phyloP scores from a whole-genome alignment of 805 yeast genomes.

The Candida stauntonica region DNA sequence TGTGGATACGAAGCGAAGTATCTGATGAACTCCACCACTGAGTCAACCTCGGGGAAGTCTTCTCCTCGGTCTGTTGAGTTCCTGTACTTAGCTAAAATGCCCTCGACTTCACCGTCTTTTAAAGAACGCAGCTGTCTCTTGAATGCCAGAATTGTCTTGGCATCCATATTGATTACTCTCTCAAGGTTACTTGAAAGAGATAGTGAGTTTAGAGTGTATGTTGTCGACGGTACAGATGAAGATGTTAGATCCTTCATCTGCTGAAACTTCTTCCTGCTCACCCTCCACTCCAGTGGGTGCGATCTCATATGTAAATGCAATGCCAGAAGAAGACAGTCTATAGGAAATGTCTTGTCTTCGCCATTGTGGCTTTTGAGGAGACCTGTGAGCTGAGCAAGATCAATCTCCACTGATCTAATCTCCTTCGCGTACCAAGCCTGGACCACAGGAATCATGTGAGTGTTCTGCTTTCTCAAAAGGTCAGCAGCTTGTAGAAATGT shows the following conservation, averaged over 20 bases:
- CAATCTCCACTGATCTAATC: conserved; percentile 6
- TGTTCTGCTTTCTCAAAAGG: not conserved
- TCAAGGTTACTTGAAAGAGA: conserved; percentile 3
- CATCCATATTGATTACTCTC: conserved; percentile 5
- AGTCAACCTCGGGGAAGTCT: conserved; percentile 3
- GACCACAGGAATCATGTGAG: conserved; percentile 9
- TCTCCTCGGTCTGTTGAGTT: not conserved
- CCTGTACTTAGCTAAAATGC: conserved; percentile 4
- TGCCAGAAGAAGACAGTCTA: conserved; percentile 12
- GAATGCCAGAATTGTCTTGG: not conserved
- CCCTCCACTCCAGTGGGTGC: conserved; percentile 12
- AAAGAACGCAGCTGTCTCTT: not conserved
- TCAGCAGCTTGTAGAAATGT: conserved; percentile 1
- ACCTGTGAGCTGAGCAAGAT: not conserved
- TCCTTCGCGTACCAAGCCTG: conserved; percentile 14
- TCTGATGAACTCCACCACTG: conserved; percentile 7
- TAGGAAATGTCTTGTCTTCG: not conserved
- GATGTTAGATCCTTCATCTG: conserved; percentile 3
- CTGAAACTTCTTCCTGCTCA: not conserved
- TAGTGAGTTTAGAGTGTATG: conserved; percentile 11
- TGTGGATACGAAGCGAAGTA: conserved; percentile 13
- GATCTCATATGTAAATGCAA: conserved; percentile 9
- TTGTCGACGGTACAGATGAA: conserved; percentile 9
- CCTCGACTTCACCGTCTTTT: not conserved
- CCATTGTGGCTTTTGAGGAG: conserved; percentile 3